Evolutionary conservation across 2,329 filamentous ascomycete species (phyloP).

Genomic region (Colletotrichum noveboracense): DNA sequence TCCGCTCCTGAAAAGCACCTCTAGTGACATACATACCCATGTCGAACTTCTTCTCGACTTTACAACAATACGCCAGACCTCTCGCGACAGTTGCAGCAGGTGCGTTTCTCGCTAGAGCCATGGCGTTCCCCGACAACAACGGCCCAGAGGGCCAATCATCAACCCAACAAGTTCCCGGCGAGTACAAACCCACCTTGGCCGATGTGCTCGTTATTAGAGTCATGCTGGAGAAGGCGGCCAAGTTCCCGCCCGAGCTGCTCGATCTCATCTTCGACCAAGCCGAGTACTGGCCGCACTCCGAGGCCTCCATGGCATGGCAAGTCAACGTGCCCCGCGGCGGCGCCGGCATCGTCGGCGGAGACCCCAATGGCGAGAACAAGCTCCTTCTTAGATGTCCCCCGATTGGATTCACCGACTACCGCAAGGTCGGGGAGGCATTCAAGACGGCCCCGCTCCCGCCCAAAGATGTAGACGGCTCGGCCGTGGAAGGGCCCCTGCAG

Average conservation of each 20-base stretch:
- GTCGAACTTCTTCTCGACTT: background rate
- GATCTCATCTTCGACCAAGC: conserved; percentile 63
- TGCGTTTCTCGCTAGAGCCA: background rate
- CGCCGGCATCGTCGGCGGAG: conserved; percentile 28
- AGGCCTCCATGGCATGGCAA: conserved; percentile 33
- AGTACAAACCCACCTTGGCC: conserved; percentile 41
- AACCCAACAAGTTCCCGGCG: background rate
- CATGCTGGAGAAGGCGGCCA: conserved; percentile 47
- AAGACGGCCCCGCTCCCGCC: conserved; percentile 9
- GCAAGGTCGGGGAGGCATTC: conserved; percentile 4
- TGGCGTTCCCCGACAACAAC: background rate
- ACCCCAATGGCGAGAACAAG: conserved; percentile 29
- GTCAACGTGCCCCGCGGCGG: conserved; percentile 14
- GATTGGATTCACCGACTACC: conserved; percentile 33
- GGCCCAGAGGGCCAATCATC: background rate
- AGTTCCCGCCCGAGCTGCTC: conserved; percentile 60
- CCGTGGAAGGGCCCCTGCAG: background rate
- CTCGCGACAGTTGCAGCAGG: background rate
- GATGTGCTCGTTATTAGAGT: conserved; percentile 57
- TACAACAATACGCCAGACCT: conserved; percentile 1
- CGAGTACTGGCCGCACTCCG: conserved; percentile 66
- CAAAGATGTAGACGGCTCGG: conserved; percentile 1
- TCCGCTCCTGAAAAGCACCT: background rate
- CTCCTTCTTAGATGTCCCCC: conserved; percentile 41
- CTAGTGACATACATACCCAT: background rate